Percentiles rank a stretch among this genome's conserved stretches.
phyloP scores from a whole-genome alignment of 306 rosid genomes.

The Argentina anserina region DNA sequence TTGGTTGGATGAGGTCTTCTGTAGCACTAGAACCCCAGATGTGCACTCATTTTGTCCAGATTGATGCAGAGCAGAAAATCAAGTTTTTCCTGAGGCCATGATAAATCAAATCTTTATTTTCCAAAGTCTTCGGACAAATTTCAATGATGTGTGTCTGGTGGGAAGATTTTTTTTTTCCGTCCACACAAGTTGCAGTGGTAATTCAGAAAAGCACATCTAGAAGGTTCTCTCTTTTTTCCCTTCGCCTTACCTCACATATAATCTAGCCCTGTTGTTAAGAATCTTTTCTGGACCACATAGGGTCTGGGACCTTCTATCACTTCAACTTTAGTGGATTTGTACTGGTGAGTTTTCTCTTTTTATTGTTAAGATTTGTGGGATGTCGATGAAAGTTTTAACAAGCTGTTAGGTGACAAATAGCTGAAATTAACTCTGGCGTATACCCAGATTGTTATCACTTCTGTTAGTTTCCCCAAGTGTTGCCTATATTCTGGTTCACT shows the following conservation, averaged over 20 bases:
- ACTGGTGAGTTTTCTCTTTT: neutral
- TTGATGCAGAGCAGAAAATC: neutral
- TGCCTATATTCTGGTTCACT: neutral
- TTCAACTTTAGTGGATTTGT: neutral
- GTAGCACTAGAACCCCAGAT: conserved; percentile 4
- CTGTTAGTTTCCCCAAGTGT: neutral
- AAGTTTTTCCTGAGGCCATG: neutral
- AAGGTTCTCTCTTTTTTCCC: neutral
- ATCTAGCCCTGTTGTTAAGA: neutral
- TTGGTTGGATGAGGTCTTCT: conserved; percentile 9
- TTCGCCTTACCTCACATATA: neutral
- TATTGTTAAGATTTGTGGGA: neutral
- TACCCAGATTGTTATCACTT: neutral
- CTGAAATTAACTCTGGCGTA: neutral
- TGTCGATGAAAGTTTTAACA: neutral
- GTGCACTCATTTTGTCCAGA: neutral
- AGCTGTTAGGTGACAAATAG: neutral
- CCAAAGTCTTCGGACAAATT: neutral
- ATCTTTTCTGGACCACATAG: conserved; percentile 5
- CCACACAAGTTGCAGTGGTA: neutral
- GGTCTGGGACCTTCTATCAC: neutral
- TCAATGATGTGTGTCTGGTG: neutral
- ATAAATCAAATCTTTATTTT: neutral
- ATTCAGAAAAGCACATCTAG: neutral
- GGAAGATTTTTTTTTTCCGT: neutral